Base-by-base conservation (phyloP, 1,139 yeast genomes). In the Pneumocystis sp. region DNA sequence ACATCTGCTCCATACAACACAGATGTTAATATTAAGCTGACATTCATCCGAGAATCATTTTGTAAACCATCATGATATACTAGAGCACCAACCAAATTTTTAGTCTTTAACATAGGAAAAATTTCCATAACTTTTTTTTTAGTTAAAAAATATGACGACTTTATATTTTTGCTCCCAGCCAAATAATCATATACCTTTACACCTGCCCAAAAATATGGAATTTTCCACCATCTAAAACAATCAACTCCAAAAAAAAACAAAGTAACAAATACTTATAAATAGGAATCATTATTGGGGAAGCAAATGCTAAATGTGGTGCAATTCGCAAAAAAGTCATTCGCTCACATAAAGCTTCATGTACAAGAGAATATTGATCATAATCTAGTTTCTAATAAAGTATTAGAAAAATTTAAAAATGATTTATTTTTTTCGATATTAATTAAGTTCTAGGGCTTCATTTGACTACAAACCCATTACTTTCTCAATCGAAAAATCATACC, bases 21-120 rank as follows among this genome's bases (percentile, higher is more conserved):
- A 59, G 97, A 97, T 63, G 96, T 86, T 65, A 88, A 75, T 50
- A 96, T 96, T 72, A 91, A 80, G 56, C 96, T 81, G 12, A 93
- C 81, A 75, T 91, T 90, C 86, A 89, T 85, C 77, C 97, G 83
- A 25, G 97, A 82, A 75, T 91, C 97, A 75, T 91, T 91, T 77
- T 91, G 95, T 61, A 90, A 81, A 71, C 97, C 97, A 76, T 91
- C 97, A 76, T 90, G 96, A 79, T 91, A 91, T 68, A 91, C 95
- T 73, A 95, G 82, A 65, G 95, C 88, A 63, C 96, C 96, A 78
- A 88, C 91, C 76, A 91, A 82, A 71, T 85, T 83, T 64, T 86
- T 80, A 68, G 83, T 83, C 74, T 89, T 91, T 74, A 91, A 80
- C 89, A 88, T 89, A 66, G 97, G 97, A 73, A 95, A 95, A 66